Percentiles rank a stretch among this genome's conserved stretches.
Conservation (phyloP, 2,329 filamentous ascomycete genomes). For the Pseudogymnoascus sp. region DNA sequence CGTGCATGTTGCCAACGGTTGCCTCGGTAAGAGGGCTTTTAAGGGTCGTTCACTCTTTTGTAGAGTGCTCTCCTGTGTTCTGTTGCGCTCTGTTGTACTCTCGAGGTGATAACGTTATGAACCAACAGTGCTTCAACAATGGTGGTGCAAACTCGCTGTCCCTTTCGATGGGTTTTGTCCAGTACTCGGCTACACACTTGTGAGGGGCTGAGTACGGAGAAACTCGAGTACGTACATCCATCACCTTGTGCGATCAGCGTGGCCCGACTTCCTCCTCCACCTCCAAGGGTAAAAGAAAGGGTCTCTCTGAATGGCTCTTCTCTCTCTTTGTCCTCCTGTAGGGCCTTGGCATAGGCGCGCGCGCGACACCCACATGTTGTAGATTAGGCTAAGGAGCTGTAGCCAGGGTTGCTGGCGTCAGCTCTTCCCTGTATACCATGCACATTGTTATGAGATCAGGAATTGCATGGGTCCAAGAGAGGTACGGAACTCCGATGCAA, state of each 20-base stretch:
- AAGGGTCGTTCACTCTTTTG: neutral
- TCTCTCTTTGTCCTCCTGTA: neutral
- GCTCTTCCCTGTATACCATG: neutral
- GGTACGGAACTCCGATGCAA: neutral
- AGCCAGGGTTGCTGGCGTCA: neutral
- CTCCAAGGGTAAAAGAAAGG: neutral
- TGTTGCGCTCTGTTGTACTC: neutral
- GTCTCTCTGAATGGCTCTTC: neutral
- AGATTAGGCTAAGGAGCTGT: constrained; percentile 2
- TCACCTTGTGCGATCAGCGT: neutral
- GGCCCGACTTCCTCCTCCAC: neutral
- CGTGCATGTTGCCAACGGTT: neutral
- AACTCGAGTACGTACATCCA: neutral
- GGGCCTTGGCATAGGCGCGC: neutral
- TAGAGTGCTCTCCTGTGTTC: neutral
- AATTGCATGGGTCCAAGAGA: neutral
- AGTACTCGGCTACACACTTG: neutral
- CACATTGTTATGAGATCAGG: neutral
- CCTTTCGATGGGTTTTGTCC: neutral
- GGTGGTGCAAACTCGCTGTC: neutral
- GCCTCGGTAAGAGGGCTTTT: neutral
- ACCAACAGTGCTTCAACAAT: neutral
- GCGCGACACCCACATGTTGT: constrained; percentile 3
- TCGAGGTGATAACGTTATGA: neutral
- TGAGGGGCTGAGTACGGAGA: neutral